These are phyloP conservation scores for Aspergillus tubingensis DNA, from an alignment of 2,329 filamentous ascomycete species.

Conservation along the genomic window DNA sequence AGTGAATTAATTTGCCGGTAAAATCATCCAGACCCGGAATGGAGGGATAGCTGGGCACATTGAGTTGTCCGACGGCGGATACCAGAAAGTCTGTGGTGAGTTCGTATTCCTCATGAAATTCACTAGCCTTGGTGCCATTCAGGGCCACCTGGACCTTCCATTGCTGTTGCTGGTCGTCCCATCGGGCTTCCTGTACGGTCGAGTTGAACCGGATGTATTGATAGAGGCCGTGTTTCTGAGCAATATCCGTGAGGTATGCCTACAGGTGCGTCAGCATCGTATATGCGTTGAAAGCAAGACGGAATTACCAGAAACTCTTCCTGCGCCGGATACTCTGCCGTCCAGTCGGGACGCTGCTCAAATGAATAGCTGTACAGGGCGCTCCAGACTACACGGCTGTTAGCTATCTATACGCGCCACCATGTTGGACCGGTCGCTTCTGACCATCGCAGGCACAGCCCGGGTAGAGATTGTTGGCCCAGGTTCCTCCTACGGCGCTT, in stretches of 20 bases:
- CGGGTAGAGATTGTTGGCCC: slow-evolving; percentile 60
- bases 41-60: slow-evolving; percentile 53
- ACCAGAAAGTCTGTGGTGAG: slow-evolving; percentile 59
- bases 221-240: slow-evolving; percentile 57
- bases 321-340: slow-evolving; percentile 60
- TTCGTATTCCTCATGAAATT: slow-evolving; percentile 55
- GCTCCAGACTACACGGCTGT: slow-evolving; percentile 47
- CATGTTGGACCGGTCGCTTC: not conserved
- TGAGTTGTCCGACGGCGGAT: slow-evolving; percentile 61
- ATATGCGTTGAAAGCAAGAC: no score
- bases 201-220: slow-evolving; percentile 61
- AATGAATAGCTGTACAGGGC: slow-evolving; percentile 63
- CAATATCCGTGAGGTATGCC: slow-evolving; percentile 55
- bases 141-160: slow-evolving; percentile 56
- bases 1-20: slow-evolving; percentile 58
- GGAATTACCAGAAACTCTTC: slow-evolving; percentile 56
- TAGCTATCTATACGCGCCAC: not conserved
- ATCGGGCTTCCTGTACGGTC: slow-evolving; percentile 54
- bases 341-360: slow-evolving; percentile 61
- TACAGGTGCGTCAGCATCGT: slow-evolving; percentile 16
- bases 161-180: slow-evolving; percentile 55
- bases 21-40: slow-evolving; percentile 53
- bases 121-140: slow-evolving; percentile 55
- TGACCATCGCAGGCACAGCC: slow-evolving; percentile 57
- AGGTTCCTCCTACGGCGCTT: slow-evolving; percentile 56